Base-by-base conservation (phyloP, 2,329 filamentous ascomycete genomes). In the Aspergillus hiratsukae region DNA sequence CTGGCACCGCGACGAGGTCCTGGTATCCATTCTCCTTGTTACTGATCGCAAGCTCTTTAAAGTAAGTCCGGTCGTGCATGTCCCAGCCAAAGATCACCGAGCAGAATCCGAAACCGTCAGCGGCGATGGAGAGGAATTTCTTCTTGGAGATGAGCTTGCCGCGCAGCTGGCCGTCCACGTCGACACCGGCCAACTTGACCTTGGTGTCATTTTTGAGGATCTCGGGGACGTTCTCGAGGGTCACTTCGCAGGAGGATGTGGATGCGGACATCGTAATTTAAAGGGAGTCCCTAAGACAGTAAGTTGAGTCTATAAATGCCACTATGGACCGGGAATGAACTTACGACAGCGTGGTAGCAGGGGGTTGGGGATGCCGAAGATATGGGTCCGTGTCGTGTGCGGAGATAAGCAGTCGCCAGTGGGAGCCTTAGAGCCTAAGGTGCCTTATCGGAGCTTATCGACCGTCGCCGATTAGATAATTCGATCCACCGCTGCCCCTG, bases 51-150 rank as follows among this genome's bases (percentile, higher is more conserved):
- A 96, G 83, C 76, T 96, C 91, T 65, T 83, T 85, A 72, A 90
- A 87, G 74, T 96, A 97, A 10, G 90, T 95, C 78, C 86, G 82
- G 69, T 97, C 92, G 75, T 97, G 91, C 90, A 96, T 96, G 75
- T 97, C 91, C 92, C 92, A 96, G 71, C 92, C 91, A 68, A 96
- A 96, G 62, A 96, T 86, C 64, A 96, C 91, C 21, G 89, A 94
- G 79, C 92, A 96, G 80, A 96, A 96, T 53, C 91, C 92, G 66
- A 96, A 96, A 52, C 91, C 92, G 48, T 85, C 82, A 45, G 83
- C 75, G n/a, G 87, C 87, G 53, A 96, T 83, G 29, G 89, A 90
- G 40, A 96, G 79, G 74, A 97, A 96, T 78, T 97, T 96, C 71
- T 87, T 88, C 81, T 96, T 96, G 66, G 90, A 90, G 75, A 96